These are phyloP conservation scores for Leavenworthia alabamica DNA, from an alignment of 345 rosid species.

Conservation along the genomic window DNA sequence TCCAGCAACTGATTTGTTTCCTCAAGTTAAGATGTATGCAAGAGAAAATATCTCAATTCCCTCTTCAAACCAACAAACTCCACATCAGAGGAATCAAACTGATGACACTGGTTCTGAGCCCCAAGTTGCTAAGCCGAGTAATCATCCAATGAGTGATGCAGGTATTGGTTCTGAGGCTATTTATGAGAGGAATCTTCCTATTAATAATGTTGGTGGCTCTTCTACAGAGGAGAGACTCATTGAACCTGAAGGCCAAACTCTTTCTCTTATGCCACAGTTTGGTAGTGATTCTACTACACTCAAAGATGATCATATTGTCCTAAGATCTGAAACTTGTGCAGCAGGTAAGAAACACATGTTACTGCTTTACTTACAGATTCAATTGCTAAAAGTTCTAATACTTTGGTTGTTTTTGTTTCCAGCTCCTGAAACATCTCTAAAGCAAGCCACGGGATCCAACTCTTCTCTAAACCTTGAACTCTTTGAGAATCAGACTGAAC, in stretches of 20 bases:
- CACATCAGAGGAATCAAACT: conserved; percentile 26
- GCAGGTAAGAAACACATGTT: conserved; percentile 18
- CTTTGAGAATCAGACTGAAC: conserved; percentile 25
- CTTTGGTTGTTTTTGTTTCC: conserved; percentile 26
- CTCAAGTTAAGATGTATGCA: conserved; percentile 51
- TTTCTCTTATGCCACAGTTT: conserved; percentile 29
- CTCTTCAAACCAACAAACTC: conserved; percentile 18
- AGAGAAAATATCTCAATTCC: conserved; percentile 45
- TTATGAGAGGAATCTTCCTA: conserved; percentile 1
- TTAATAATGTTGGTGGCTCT: conserved; percentile 24
- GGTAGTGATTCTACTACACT: conserved; percentile 24
- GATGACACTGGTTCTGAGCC: not conserved
- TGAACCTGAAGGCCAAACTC: conserved; percentile 28
- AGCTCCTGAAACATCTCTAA: conserved; percentile 16
- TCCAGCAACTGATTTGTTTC: conserved; percentile 60
- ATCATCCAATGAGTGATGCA: conserved; percentile 27
- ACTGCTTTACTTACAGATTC: conserved; percentile 24
- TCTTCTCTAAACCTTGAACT: conserved; percentile 29
- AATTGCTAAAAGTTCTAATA: conserved; percentile 17
- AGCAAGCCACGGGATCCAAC: conserved; percentile 24
- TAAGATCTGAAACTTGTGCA: conserved; percentile 12
- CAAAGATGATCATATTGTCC: conserved; percentile 23
- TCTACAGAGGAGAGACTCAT: conserved; percentile 13
- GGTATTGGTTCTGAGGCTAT: conserved; percentile 16
- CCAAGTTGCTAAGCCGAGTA: conserved; percentile 19